Evolutionary conservation across 441 rosid genomes (phyloP), one percentile per base, ranked within the genome.

Genomic region (Pelargonium citronellum): DNA sequence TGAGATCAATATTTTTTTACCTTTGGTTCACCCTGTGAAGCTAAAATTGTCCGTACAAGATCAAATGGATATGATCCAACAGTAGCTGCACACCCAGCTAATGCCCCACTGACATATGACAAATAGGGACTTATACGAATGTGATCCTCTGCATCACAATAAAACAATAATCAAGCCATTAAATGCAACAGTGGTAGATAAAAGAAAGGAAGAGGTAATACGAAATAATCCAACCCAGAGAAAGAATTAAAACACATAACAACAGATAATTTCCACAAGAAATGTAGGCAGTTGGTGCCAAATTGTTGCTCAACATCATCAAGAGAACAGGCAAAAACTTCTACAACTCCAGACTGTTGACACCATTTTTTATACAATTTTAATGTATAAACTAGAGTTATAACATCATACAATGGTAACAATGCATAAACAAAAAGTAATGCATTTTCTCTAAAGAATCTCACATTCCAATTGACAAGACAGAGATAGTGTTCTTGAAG

Each of bases 1-100:
- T 65, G 19, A 8, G 47, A 51, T 24, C 8, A 24, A 16, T 10
- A 46, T 67, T 13, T 16, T 2, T 55, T 37, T 79, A 94, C 99
- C 99, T 89, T 95, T 64, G 99, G 99, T 79, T 95, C 96, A 53
- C 99, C 97, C 64, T 95, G 97, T 24, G 97, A 95, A 69, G 97
- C 96, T 78, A 94, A 78, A 73, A 94, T 83, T 15, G 99, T 94
- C 76, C 99, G 79, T 2, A 94, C 73, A 77, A 95, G 96, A 86
- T 91, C 99, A 77, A 95, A 95, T 16, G 97, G 99, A 83, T 91
- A 91, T 24, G 99, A 89, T 66, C 99, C 99, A 80, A 95, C 63
- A 7, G 97, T 95, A 75, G 99, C 97, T 47, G 92, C 91, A 83
- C 94, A 95, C 67, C 96, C 99, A 66, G 97, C 97, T 77, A 91